phyloP scores from a whole-genome alignment of 257 asterid genomes.

The Plantago elongata region DNA sequence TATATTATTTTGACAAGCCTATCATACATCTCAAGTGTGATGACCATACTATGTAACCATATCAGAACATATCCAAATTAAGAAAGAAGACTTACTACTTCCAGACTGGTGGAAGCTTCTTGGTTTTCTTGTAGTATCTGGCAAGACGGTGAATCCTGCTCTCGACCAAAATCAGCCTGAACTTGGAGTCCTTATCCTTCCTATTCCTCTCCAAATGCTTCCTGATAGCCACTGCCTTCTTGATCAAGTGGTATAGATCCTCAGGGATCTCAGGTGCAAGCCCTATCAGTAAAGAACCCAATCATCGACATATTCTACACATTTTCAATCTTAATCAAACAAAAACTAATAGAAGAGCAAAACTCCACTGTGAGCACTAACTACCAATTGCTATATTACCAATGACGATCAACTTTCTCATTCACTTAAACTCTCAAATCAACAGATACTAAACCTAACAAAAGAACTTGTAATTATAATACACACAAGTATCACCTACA shows the following conservation, averaged over 20 bases:
- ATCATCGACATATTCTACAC: neutral
- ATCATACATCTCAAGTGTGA: neutral
- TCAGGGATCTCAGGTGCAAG: constrained; percentile 91
- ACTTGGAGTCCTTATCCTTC: constrained; percentile 87
- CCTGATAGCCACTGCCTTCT: constrained; percentile 84
- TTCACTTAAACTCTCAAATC: no score
- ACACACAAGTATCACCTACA: neutral
- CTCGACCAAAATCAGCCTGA: constrained; percentile 81
- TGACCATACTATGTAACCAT: neutral
- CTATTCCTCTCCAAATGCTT: constrained; percentile 89
- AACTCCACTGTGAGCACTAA: no score
- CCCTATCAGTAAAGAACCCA: constrained; percentile 27
- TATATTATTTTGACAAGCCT: no score
- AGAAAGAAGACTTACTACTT: constrained; percentile 43
- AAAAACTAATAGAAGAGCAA: no score
- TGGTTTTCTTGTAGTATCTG: constrained; percentile 93
- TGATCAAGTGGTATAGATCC: constrained; percentile 74
- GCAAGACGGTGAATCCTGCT: constrained; percentile 94
- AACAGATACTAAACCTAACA: no score
- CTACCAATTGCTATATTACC: no score
- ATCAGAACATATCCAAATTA: neutral
- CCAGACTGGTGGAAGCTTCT: constrained; percentile 93
- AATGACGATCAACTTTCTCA: no score
- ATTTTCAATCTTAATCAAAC: neutral
- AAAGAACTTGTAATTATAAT: no score